Evolutionary conservation across 225 moss, liverwort and hornwort species (phyloP).

Genomic region (Pseudisothecium myosuroides): DNA sequence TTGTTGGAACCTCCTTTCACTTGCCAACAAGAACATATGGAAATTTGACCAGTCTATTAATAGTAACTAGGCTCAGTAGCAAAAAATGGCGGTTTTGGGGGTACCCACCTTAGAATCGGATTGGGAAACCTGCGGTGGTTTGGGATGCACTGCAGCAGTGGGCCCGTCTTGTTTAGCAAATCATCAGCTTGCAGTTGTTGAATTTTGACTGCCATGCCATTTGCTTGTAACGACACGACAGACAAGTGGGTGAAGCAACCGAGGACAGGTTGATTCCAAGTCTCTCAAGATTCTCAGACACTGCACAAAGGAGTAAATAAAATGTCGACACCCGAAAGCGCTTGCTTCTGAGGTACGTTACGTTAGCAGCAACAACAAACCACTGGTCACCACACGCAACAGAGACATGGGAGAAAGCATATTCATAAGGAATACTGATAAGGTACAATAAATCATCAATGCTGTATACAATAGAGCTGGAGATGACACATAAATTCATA

Average conservation of each 20-base stretch:
- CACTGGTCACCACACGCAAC: not conserved
- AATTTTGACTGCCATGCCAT: not conserved
- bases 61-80: no score
- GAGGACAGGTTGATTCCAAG: not conserved
- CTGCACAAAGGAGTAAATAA: not conserved
- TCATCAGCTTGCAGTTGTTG: not conserved
- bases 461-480: not conserved
- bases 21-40: no score
- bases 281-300: not conserved
- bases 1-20: no score
- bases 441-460: not conserved
- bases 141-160: not conserved
- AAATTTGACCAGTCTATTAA: no score
- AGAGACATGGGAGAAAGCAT: not conserved
- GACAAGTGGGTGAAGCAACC: not conserved
- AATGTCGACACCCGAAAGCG: not conserved
- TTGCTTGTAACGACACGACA: not conserved
- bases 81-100: no score
- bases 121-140: not conserved
- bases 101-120: not conserved
- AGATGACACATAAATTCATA: not conserved
- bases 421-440: not conserved
- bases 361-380: not conserved
- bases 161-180: not conserved
- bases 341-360: not conserved